A percentile compares a stretch with the other conserved stretches of the same genome.
Conservation (phyloP, 352 stramenopile species). For the Phytopythium mirpurense region DNA sequence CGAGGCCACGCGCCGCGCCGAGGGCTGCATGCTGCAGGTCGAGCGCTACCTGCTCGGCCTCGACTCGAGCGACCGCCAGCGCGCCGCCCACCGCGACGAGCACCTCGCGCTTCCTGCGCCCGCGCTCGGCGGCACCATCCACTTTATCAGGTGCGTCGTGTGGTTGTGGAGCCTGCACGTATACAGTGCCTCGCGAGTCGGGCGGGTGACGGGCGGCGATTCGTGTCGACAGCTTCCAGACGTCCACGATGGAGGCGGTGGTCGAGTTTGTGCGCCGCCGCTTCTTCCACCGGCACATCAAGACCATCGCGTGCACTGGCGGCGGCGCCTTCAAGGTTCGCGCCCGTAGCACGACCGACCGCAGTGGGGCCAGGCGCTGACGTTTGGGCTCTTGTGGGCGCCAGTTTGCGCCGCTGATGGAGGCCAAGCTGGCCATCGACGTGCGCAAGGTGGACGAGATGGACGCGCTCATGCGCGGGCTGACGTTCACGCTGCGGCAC, state of each 20-base stretch:
- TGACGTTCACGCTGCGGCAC: slow-evolving; percentile 94
- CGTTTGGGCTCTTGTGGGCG: neutral
- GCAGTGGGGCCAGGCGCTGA: too few relatives aligned
- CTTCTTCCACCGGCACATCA: slow-evolving; percentile 91
- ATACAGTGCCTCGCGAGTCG: too few relatives aligned
- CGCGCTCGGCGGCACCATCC: slow-evolving; percentile 86
- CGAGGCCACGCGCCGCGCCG: slow-evolving; percentile 26
- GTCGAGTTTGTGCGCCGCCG: slow-evolving; percentile 62
- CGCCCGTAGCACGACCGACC: neutral
- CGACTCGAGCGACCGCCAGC: slow-evolving; percentile 26
- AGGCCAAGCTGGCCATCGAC: slow-evolving; percentile 89
- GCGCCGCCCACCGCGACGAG: slow-evolving; percentile 47
- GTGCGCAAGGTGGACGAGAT: slow-evolving; percentile 96
- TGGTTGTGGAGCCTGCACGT: neutral
- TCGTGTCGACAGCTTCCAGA: slow-evolving; percentile 43
- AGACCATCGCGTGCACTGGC: slow-evolving; percentile 86
- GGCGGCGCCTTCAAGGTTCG: slow-evolving; percentile 94
- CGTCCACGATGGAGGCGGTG: slow-evolving; percentile 60
- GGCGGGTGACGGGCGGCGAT: slow-evolving; percentile 5
- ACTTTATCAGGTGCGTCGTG: slow-evolving; percentile 83
- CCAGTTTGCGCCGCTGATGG: slow-evolving; percentile 75
- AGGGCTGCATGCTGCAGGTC: slow-evolving; percentile 49
- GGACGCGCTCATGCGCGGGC: slow-evolving; percentile 94
- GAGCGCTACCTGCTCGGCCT: slow-evolving; percentile 46
- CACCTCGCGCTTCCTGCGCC: slow-evolving; percentile 69